Evolutionary conservation across 257 asterid genomes (phyloP), one percentile per base, ranked within the genome.

Genomic region (Striga asiatica): DNA sequence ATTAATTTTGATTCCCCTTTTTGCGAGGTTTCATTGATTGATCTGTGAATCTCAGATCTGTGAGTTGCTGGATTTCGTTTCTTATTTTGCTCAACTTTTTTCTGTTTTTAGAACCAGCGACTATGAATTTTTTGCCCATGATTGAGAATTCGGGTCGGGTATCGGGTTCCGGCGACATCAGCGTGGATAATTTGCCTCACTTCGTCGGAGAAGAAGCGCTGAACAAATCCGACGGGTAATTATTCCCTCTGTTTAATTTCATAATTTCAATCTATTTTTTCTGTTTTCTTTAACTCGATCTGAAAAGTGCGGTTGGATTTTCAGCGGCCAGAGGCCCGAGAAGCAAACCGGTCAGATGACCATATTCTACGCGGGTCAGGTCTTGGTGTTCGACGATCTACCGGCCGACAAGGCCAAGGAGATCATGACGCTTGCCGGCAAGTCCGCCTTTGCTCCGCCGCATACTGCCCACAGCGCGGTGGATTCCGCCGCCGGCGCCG

Each of bases 401-500:
- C 77, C 79, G 51, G 72, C 71, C 48, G 73, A 67, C 12, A 77
- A 74, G 78, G 83, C 76, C 11, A 68, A 71, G 52, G 78, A 77
- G 19, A 58, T 74, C 58, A 65, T 74, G 65, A 22, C 25, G 37
- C 46, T 71, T 17, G 80, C 80, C 13, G 27, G 60, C 21, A 69
- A 56, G 59, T 54, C 56, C 43, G 66, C 69, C 65, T 60, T 56
- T 17, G 13, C 74, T 34, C 65, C 69, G 60, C 66, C 57, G 3
- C 18, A 3, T 5, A 32, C 46, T 23, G 67, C 58, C 35, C 35
- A 29, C 9, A 29, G 8, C 5, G 9, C 54, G 16, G 64, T 67
- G 56, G 84, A 78, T 41, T 68, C 77, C 28, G 67, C 66, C 61
- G n/a, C 73, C 65, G 43, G 28, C 42, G 39, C 64, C 11, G 57